Evolutionary conservation across 2,329 filamentous ascomycete genomes (phyloP).

Genomic region (Stagonosporopsis vannaccii): DNA sequence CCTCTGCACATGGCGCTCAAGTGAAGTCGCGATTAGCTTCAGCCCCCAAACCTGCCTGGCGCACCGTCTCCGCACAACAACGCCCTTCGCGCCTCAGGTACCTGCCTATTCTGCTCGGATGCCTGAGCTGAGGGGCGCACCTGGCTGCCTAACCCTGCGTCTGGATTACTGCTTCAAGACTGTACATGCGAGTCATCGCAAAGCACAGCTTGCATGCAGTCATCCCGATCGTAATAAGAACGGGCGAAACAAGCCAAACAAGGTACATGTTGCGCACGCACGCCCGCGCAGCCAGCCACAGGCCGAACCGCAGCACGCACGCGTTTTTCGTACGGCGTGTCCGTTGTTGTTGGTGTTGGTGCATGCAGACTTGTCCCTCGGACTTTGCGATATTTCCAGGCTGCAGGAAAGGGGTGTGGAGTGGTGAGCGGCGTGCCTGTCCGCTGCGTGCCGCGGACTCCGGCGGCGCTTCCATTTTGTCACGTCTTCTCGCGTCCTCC

Average conservation of each 20-base stretch:
- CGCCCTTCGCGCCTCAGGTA: slow-evolving; percentile 5
- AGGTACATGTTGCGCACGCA: background rate
- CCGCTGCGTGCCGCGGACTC: background rate
- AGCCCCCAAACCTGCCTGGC: slow-evolving; percentile 15
- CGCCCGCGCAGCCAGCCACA: no score
- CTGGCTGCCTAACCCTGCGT: background rate
- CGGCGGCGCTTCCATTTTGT: background rate
- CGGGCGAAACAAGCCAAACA: no score
- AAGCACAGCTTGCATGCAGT: slow-evolving; percentile 1
- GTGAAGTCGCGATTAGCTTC: slow-evolving; percentile 13
- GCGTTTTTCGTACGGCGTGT: background rate
- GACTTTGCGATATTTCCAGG: background rate
- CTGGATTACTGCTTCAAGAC: background rate
- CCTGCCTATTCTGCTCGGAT: slow-evolving; percentile 2
- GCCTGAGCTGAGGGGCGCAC: slow-evolving; percentile 1
- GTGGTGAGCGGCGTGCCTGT: background rate
- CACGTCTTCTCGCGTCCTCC: background rate
- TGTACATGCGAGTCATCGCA: slow-evolving; percentile 3
- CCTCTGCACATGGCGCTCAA: background rate
- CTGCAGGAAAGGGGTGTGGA: background rate
- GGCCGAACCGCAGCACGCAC: background rate
- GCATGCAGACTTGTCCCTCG: background rate
- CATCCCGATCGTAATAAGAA: background rate
- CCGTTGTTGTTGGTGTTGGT: no score
- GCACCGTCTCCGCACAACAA: background rate